Evolutionary conservation across 345 rosid species (phyloP).

Genomic region (Camelina sativa): DNA sequence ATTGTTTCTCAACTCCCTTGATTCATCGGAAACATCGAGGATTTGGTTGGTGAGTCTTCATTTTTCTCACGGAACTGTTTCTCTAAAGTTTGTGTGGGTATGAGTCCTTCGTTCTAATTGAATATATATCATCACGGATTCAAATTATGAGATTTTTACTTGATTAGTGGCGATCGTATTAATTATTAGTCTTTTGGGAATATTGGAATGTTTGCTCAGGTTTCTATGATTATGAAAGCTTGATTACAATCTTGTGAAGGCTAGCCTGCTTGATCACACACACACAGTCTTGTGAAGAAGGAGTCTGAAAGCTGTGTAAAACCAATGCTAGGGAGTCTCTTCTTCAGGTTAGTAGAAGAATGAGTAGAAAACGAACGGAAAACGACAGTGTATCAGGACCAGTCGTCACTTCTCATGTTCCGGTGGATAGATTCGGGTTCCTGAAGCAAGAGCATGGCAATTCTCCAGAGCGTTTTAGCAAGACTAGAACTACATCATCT

Average conservation of each 20-base stretch:
- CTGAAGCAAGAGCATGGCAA: slow-evolving; percentile 66
- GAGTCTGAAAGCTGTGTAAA: slow-evolving; percentile 24
- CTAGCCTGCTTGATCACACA: no score
- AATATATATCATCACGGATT: not conserved
- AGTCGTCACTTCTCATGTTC: slow-evolving; percentile 55
- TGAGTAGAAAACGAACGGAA: slow-evolving; percentile 69
- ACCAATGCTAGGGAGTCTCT: slow-evolving; percentile 31
- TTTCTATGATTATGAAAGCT: slow-evolving; percentile 5
- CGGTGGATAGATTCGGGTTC: slow-evolving; percentile 75
- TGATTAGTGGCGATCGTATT: not conserved
- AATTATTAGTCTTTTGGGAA: not conserved
- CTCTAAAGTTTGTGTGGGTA: not conserved
- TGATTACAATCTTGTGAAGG: slow-evolving; percentile 42
- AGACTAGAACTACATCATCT: slow-evolving; percentile 46
- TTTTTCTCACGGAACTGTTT: not conserved
- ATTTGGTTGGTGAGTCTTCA: slow-evolving; percentile 22
- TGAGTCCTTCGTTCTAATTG: not conserved
- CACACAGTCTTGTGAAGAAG: no score
- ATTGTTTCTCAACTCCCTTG: not conserved
- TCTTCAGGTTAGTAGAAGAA: slow-evolving; percentile 46
- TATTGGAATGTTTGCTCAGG: slow-evolving; percentile 24
- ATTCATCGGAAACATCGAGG: slow-evolving; percentile 26
- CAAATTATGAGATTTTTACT: not conserved
- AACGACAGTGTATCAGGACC: slow-evolving; percentile 69
- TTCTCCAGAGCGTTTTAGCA: slow-evolving; percentile 50